Base-by-base conservation (phyloP, 148 eudicot genomes). In the Rhododendron simsii region DNA sequence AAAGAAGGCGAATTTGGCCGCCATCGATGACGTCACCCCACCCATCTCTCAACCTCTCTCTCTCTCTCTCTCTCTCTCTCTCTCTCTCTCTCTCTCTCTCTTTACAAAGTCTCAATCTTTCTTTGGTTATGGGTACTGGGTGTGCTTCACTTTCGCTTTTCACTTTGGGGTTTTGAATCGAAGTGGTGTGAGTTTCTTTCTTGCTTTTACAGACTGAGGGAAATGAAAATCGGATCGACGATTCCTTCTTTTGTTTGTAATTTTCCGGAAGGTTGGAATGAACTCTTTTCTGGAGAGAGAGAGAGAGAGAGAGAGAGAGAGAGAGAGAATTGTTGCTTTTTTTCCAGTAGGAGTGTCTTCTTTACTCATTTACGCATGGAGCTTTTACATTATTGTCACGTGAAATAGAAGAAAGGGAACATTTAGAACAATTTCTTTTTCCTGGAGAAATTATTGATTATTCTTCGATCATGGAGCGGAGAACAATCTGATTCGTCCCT, bases 21-120 rank as follows among this genome's bases (percentile, higher is more conserved):
- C 98, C 95, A 94, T 94, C 55, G 95, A 93, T 86, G 98, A 94
- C 65, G 95, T 93, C 90, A 94, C 88, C 81, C 95, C 98, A 41
- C 98, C 98, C 98, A 94, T 94, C 57, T 59, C 61, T 10, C 78
- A 18, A 21, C 11, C 77, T 13, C 83, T n/a, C 65, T 16, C 69
- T 0, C 74, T 81, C 59, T 57, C 26, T 35, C 79, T 41, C 41
- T 39, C 41, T 39, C 78, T 16, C 69, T 0, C 74, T 81, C 59
- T 57, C 26, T 35, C 79, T 39, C 41, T 39, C 41, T 39, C 41
- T 5, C 41, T 7, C 67, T 53, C 39, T 78, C 55, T 53, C 39
- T 37, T 7, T 23, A 1, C 7, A 16, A 78, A 26, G 33, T 84
- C 67, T 50, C 45, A 71, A 33, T 14, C 33, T 65, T 28, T 23